These are phyloP conservation scores for Cryptococcus sp. DNA, from an alignment of 1,284 basidiomycete genomes.

Conservation along the genomic window DNA sequence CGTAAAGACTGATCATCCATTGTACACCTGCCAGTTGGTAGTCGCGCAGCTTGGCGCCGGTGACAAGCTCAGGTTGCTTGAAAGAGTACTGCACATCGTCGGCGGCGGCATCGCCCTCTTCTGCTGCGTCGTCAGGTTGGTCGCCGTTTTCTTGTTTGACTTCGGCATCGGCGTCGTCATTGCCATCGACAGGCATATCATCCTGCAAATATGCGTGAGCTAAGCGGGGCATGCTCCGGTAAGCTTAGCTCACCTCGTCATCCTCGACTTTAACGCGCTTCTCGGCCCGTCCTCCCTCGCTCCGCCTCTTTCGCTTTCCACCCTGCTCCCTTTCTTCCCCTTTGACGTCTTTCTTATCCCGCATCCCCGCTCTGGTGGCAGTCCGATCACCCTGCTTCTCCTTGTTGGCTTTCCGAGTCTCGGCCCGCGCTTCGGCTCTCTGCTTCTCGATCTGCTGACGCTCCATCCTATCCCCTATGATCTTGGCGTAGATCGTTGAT, in stretches of 20 bases:
- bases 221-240: too few species aligned
- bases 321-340: slow-evolving; percentile 21
- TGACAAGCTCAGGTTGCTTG: slow-evolving; percentile 75
- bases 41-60: slow-evolving; percentile 78
- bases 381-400: slow-evolving; percentile 37
- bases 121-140: not conserved
- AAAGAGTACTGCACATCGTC: slow-evolving; percentile 47
- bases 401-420: slow-evolving; percentile 48
- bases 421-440: slow-evolving; percentile 45
- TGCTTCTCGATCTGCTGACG: slow-evolving; percentile 50
- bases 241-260: slow-evolving; percentile 1
- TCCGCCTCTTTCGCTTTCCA: slow-evolving; percentile 30
- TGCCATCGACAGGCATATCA: not conserved
- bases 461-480: slow-evolving; percentile 54
- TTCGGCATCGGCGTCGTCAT: slow-evolving; percentile 5
- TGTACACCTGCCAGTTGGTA: slow-evolving; percentile 95
- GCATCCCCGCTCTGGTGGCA: slow-evolving; percentile 11
- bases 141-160: slow-evolving; percentile 1
- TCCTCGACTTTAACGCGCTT: slow-evolving; percentile 30
- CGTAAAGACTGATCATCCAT: slow-evolving; percentile 92
- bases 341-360: slow-evolving; percentile 21
- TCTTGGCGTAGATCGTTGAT: slow-evolving; percentile 53
- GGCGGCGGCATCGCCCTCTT: slow-evolving; percentile 15
- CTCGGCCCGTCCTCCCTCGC: slow-evolving; percentile 19
- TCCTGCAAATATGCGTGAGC: not conserved